Evolutionary conservation across 2,329 filamentous ascomycete species (phyloP).

Genomic region (Arthroderma uncinatum): DNA sequence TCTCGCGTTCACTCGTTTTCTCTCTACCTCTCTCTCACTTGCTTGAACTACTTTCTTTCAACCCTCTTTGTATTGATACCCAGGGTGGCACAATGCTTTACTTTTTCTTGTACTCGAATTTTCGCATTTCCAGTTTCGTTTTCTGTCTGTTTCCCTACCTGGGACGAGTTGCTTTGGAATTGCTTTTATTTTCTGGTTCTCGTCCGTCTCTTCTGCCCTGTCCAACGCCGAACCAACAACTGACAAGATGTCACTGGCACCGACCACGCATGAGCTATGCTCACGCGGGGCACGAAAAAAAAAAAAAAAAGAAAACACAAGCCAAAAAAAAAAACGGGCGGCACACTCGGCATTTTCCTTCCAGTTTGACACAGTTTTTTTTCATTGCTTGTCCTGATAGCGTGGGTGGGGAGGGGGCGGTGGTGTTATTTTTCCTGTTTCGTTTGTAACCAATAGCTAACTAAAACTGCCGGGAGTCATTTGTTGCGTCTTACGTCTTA

Average conservation of each 20-base stretch:
- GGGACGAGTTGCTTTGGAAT: not conserved
- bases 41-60: not conserved
- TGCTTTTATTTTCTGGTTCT: not conserved
- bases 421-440: not conserved
- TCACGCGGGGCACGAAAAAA: not conserved
- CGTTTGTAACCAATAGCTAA: not conserved
- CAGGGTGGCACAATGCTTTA: slow-evolving; percentile 7
- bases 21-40: not conserved
- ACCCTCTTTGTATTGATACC: slow-evolving; percentile 8
- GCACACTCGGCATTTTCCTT: not conserved
- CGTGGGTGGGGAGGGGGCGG: not conserved
- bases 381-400: not conserved
- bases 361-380: not conserved
- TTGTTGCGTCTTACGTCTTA: not conserved
- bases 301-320: not conserved
- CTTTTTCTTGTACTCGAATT: slow-evolving; percentile 1
- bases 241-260: not conserved
- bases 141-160: not conserved
- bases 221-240: not conserved
- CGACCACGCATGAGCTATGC: not conserved
- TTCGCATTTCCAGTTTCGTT: not conserved
- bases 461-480: not conserved
- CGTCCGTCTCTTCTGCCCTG: not conserved
- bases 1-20: not conserved
- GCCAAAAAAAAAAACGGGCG: not conserved